A percentile compares a stretch with the other conserved stretches of the same genome.
phyloP scores from a whole-genome alignment of 345 rosid species.

The Syzygium aqueum region DNA sequence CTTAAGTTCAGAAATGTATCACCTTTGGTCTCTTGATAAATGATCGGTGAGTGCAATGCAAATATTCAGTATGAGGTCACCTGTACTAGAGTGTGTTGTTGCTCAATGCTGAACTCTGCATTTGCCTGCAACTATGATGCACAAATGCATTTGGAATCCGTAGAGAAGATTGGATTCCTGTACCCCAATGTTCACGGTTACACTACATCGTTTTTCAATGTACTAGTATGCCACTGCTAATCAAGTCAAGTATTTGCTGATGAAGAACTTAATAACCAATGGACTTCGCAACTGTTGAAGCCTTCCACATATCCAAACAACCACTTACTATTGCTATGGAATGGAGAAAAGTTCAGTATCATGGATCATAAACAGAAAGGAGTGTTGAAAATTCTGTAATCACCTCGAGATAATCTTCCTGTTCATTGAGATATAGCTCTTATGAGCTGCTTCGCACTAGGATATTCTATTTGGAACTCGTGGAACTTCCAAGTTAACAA shows the following conservation, averaged over 20 bases:
- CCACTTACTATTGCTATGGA: neutral
- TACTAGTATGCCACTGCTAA: no score
- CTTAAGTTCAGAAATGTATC: neutral
- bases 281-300: neutral
- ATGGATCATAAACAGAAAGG: neutral
- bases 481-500: neutral
- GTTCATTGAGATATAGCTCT: neutral
- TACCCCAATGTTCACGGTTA: neutral
- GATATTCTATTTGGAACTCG: neutral
- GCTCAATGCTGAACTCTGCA: neutral
- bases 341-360: neutral
- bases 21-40: neutral
- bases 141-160: neutral
- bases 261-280: neutral
- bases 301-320: neutral
- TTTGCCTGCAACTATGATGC: neutral
- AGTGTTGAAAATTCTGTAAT: neutral
- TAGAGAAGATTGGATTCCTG: neutral
- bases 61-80: neutral
- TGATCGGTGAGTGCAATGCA: neutral
- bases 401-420: neutral
- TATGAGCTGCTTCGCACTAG: neutral
- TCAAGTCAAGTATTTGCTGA: neutral
- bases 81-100: neutral
- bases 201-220: no score